phyloP scores from a whole-genome alignment of 495 filamentous ascomycete genomes.

The Elaphomyces granulatus region DNA sequence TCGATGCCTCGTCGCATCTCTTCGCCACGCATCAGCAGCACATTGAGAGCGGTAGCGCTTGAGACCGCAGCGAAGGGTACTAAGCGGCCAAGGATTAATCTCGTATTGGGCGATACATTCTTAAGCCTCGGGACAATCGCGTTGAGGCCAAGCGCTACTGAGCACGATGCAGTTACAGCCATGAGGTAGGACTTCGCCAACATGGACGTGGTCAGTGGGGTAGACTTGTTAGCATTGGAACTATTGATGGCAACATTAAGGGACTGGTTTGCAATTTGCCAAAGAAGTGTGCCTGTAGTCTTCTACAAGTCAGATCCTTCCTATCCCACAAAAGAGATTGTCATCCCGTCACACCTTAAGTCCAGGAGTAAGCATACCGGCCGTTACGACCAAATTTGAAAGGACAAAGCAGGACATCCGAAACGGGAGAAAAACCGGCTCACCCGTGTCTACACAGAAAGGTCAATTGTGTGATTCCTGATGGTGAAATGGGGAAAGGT shows the following conservation, averaged over 20 bases:
- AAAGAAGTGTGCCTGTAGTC: slow-evolving; percentile 78
- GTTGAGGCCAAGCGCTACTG: slow-evolving; percentile 87
- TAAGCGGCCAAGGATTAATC: slow-evolving; percentile 60
- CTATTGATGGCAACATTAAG: slow-evolving; percentile 97
- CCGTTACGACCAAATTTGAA: slow-evolving; percentile 91
- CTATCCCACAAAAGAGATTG: too few relatives aligned
- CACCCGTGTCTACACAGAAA: slow-evolving; percentile 80
- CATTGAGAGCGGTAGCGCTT: slow-evolving; percentile 78
- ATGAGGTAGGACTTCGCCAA: slow-evolving; percentile 81
- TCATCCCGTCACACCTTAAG: slow-evolving; percentile 47
- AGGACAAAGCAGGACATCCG: slow-evolving; percentile 94
- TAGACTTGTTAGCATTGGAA: slow-evolving; percentile 94
- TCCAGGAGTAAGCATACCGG: slow-evolving; percentile 88
- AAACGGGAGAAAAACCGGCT: slow-evolving; percentile 85
- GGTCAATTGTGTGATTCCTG: too few relatives aligned
- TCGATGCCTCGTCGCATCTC: slow-evolving; percentile 91
- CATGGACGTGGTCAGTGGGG: slow-evolving; percentile 62
- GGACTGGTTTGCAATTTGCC: slow-evolving; percentile 95
- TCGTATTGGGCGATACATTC: slow-evolving; percentile 54
- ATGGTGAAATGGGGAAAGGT: too few relatives aligned
- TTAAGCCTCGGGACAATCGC: slow-evolving; percentile 74
- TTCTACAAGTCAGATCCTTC: slow-evolving; percentile 14
- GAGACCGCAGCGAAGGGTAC: slow-evolving; percentile 94
- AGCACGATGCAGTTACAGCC: slow-evolving; percentile 83
- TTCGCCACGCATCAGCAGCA: slow-evolving; percentile 93